Evolutionary conservation across 2,329 filamentous ascomycete genomes (phyloP).

Genomic region (Drechslerella coelobrocha): DNA sequence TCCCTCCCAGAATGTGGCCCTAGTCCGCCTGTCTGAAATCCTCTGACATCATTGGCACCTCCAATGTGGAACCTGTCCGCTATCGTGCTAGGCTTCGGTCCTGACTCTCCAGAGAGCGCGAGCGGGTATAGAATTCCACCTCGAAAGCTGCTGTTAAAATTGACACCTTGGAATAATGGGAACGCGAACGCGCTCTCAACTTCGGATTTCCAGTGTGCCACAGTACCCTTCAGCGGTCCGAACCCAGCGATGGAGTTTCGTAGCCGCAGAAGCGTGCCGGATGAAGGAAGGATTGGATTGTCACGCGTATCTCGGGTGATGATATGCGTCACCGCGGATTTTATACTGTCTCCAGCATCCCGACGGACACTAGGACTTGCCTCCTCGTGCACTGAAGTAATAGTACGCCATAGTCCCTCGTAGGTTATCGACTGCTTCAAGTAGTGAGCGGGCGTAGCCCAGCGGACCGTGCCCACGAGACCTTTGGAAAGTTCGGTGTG

Average conservation of each 20-base stretch:
- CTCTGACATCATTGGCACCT: conserved; percentile 90
- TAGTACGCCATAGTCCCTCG: conserved; percentile 82
- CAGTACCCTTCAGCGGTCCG: conserved; percentile 83
- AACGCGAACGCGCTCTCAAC: conserved; percentile 64
- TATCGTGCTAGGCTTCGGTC: conserved; percentile 70
- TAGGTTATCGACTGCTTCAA: conserved; percentile 81
- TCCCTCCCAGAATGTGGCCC: conserved; percentile 86
- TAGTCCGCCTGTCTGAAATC: conserved; percentile 86
- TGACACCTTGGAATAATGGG: conserved; percentile 68
- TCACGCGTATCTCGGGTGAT: conserved; percentile 83
- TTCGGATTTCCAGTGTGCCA: conserved; percentile 93
- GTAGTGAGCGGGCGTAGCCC: conserved; percentile 63
- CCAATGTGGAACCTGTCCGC: conserved; percentile 96
- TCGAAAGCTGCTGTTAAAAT: conserved; percentile 80
- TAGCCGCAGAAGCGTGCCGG: conserved; percentile 80
- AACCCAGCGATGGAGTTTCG: conserved; percentile 84
- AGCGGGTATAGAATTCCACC: conserved; percentile 85
- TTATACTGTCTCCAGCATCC: conserved; percentile 89
- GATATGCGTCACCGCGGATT: conserved; percentile 82
- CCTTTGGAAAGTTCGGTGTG: conserved; percentile 89
- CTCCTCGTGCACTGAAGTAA: conserved; percentile 76
- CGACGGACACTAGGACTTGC: conserved; percentile 82
- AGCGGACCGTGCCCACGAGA: conserved; percentile 76
- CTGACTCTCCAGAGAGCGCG: conserved; percentile 65
- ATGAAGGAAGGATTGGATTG: conserved; percentile 80